phyloP scores from a whole-genome alignment of 305 asterid genomes.

The Fraxinus velutina region DNA sequence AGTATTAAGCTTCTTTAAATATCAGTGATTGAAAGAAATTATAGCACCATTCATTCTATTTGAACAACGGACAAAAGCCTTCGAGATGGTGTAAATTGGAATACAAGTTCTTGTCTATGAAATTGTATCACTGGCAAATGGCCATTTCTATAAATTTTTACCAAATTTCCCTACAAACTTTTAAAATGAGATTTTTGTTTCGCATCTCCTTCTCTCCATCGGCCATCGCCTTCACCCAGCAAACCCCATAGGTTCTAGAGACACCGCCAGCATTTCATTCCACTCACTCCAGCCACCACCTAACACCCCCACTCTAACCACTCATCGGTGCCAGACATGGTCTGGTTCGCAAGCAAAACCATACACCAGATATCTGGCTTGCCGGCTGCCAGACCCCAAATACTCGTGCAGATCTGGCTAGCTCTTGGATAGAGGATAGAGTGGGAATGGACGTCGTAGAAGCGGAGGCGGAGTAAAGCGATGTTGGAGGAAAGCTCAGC shows the following conservation, averaged over 20 bases:
- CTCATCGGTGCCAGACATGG: background rate
- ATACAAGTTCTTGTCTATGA: background rate
- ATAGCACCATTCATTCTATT: background rate
- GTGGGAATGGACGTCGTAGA: conserved; percentile 70
- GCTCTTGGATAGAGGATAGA: conserved; percentile 63
- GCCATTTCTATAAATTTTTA: background rate
- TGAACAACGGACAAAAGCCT: background rate
- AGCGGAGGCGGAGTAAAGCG: conserved; percentile 83
- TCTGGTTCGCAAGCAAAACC: background rate
- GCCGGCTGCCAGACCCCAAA: background rate
- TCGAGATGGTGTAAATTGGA: background rate
- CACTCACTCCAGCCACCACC: too few species aligned
- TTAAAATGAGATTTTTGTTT: background rate
- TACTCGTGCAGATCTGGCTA: background rate
- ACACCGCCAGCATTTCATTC: too few species aligned
- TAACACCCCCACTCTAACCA: background rate
- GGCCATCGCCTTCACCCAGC: background rate
- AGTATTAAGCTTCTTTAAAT: background rate
- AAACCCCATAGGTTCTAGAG: background rate
- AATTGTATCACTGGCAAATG: too few species aligned
- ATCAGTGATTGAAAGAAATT: background rate
- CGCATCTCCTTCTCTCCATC: background rate
- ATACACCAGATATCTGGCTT: background rate
- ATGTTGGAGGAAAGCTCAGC: conserved; percentile 62
- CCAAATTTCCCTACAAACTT: background rate